Conservation (phyloP, 371 early-diverging fungal genomes). For the Parasitella parasitica region DNA sequence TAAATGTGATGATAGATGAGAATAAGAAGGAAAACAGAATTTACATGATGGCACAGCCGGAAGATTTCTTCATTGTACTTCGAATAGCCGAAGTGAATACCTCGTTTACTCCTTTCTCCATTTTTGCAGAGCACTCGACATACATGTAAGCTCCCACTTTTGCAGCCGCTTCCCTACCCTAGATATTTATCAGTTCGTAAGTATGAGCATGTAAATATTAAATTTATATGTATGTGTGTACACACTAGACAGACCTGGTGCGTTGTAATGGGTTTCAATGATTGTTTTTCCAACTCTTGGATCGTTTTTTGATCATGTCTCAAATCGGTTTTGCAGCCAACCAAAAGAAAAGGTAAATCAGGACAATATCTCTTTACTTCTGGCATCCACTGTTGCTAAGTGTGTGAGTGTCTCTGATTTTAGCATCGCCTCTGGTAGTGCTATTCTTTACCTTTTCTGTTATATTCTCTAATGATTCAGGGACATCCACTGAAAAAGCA, state of each 20-base stretch:
- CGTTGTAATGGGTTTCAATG: conserved; percentile 23
- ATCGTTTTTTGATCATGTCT: conserved; percentile 38
- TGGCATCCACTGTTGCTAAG: conserved; percentile 42
- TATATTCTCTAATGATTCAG: conserved; percentile 48
- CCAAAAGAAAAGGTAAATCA: conserved; percentile 42
- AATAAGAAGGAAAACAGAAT: background rate
- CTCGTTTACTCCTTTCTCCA: conserved; percentile 31
- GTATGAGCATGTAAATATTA: background rate
- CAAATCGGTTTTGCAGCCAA: conserved; percentile 54
- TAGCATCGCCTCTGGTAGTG: background rate
- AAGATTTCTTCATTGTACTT: conserved; percentile 21
- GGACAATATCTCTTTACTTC: conserved; percentile 51
- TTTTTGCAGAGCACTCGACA: conserved; percentile 32
- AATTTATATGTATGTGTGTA: background rate
- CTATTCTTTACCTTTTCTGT: conserved; percentile 8
- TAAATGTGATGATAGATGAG: background rate
- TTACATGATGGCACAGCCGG: conserved; percentile 20
- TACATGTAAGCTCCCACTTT: conserved; percentile 28
- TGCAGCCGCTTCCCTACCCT: conserved; percentile 24
- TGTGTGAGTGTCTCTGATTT: background rate
- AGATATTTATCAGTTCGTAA: background rate
- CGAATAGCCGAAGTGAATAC: conserved; percentile 25
- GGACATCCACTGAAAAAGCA: conserved; percentile 50
- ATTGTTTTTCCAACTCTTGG: conserved; percentile 21
- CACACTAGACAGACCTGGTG: conserved; percentile 28